Evolutionary conservation across 768 basidiomycete genomes (phyloP), one percentile per base, ranked within the genome.

Genomic region (Wakefieldia striispora): DNA sequence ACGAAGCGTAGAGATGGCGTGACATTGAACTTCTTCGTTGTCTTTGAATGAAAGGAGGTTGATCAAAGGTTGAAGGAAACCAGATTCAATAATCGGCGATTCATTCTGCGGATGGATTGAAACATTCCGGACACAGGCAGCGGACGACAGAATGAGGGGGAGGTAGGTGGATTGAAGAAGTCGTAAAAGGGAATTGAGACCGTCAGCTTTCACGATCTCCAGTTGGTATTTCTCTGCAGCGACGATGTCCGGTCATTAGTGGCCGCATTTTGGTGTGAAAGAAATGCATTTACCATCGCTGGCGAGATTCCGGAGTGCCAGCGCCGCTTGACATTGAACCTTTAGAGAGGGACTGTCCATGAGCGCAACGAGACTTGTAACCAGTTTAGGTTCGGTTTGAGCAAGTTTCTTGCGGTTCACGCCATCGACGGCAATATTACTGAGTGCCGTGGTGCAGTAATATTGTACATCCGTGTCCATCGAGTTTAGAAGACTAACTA

Each of bases 391-490:
- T 70, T 99, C 97, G 56, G 82, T 90, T 63, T 89, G 83, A 2
- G 95, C 91, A 23, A 99, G 78, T 69, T 95, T 95, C 79, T 94
- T 95, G 58, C 97, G 78, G 70, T 98, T 99, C 68, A 53, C 59
- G 84, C 92, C 89, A 72, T 99, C 97, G 7, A 99, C 97, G 29
- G 97, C 97, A 57, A 99, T 99, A 64, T 99, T 99, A 67, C 91
- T 94, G 60, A 99, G 72, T 6, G 97, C 97, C 12, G 97, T 99
- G 6, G 97, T 99, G 71, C 97, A 99, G 67, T 99, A 99, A 64
- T 99, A 99, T 68, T 99, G 97, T 2, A 99, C 97, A 64, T 99
- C 97, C n/a, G 97, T 99, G 67, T 99, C 97, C 41, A 89, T 84
- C 6, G 91, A 94, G 65, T 95, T 97, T 54, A 99, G 76, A 29